Base-by-base conservation (phyloP, 23 red algal species). In the Rhodosorus marinus region DNA sequence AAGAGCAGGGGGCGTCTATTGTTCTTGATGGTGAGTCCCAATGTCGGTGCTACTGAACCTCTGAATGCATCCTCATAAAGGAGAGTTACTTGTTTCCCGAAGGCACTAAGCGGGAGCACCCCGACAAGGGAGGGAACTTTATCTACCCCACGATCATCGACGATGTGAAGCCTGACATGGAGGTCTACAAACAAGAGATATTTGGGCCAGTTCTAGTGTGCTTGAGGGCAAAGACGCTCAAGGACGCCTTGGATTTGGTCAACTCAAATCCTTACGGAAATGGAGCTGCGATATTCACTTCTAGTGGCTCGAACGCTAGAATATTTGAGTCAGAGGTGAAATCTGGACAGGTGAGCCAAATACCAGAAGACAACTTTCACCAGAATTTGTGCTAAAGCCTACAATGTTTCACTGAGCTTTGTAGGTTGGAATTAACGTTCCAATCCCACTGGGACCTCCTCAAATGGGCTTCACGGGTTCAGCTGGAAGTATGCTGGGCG, bases 401-500 rank as follows among this genome's bases (percentile, higher is more conserved):
- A n/a, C n/a, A n/a, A n/a, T n/a, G n/a, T n/a, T n/a, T n/a, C n/a
- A n/a, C n/a, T n/a, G n/a, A n/a, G n/a, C n/a, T n/a, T n/a, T n/a
- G n/a, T n/a, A n/a, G n/a, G n/a, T 70, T 1, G 66, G 66, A 23
- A 27, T 70, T 20, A 70, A 70, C 11, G 35, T 70, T 24, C 66
- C 66, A 1, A 70, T 70, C 55, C 66, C 66, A 11, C 33, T 70
- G 23, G 35, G 35, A 5, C 29, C 48, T 20, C 66, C 66, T 6
- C 41, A 51, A 19, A 42, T 57, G 29, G 48, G 49, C 0, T 70
- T 70, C 49, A 70, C 66, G 27, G 66, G 66, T 15, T 26, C 29
- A 0, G 28, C 33, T 33, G 66, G 35, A 19, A 49, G 35, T 3
- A 31, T 57, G 24, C 20, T 55, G 25, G 66, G 66, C 17, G 66